Conservation (phyloP, 2,329 filamentous ascomycete species). For the Arthrobotrys musiformis region DNA sequence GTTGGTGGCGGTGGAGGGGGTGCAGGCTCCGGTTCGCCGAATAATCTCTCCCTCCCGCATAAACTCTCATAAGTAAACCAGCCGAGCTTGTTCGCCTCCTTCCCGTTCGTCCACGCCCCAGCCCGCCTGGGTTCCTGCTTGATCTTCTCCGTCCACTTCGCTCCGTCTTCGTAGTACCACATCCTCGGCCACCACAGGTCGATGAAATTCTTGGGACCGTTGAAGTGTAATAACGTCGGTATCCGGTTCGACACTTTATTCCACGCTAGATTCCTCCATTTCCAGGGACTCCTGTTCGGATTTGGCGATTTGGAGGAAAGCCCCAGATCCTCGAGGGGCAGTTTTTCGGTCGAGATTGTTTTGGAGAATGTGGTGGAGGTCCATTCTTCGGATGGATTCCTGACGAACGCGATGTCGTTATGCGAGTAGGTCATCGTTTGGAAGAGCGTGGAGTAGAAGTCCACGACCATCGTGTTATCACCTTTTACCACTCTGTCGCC, state of each 20-base stretch:
- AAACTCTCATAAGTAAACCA: slow-evolving; percentile 48
- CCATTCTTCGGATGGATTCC: slow-evolving; percentile 38
- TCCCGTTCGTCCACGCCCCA: slow-evolving; percentile 36
- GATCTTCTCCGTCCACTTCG: slow-evolving; percentile 41
- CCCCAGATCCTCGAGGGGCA: slow-evolving; percentile 36
- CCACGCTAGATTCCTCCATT: slow-evolving; percentile 48
- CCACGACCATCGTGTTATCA: slow-evolving; percentile 58
- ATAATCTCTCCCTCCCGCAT: slow-evolving; percentile 39
- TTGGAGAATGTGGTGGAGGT: slow-evolving; percentile 41
- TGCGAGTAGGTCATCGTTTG: slow-evolving; percentile 56
- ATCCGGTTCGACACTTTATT: slow-evolving; percentile 53
- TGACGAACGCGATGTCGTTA: slow-evolving; percentile 49
- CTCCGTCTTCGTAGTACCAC: slow-evolving; percentile 53
- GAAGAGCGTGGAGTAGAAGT: slow-evolving; percentile 55
- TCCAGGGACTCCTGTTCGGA: slow-evolving; percentile 52
- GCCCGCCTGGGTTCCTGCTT: slow-evolving; percentile 23
- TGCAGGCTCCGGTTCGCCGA: slow-evolving; percentile 30
- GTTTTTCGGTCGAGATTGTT: slow-evolving; percentile 15
- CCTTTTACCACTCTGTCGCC: slow-evolving; percentile 65
- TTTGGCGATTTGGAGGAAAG: slow-evolving; percentile 48
- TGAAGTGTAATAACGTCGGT: slow-evolving; percentile 53
- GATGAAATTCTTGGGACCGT: slow-evolving; percentile 51
- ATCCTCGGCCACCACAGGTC: slow-evolving; percentile 54
- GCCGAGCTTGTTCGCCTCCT: slow-evolving; percentile 4
- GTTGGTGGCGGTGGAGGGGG: neutral